Percentiles rank a stretch among this genome's conserved stretches.
Evolutionary conservation across 345 rosid species (phyloP).

Genomic region (Hibiscus trionum): DNA sequence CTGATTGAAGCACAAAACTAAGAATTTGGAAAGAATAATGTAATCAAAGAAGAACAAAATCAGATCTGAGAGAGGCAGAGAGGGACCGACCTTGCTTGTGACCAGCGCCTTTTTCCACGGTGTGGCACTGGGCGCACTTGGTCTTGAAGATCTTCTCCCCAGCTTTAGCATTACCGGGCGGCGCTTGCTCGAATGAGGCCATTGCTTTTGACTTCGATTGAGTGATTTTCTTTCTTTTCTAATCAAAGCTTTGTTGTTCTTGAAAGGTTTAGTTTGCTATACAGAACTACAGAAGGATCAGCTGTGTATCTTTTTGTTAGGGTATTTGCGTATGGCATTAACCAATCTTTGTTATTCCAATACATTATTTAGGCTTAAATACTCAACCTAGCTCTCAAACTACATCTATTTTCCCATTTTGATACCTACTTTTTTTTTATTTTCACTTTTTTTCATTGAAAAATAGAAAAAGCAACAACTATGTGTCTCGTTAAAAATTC

Average conservation of each 20-base stretch:
- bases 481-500: no score
- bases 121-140: slow-evolving; percentile 37
- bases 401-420: no score
- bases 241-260: not conserved
- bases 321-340: no score
- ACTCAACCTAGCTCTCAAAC: no score
- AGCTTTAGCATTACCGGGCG: slow-evolving; percentile 43
- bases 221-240: not conserved
- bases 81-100: slow-evolving; percentile 47
- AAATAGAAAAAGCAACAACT: no score
- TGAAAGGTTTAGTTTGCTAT: not conserved
- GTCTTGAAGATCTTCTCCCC: slow-evolving; percentile 65
- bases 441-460: no score
- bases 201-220: slow-evolving; percentile 13
- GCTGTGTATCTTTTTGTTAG: no score
- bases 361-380: no score
- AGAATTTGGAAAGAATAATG: not conserved
- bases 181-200: slow-evolving; percentile 62
- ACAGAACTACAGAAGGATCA: no score
- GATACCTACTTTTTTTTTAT: no score
- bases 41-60: not conserved
- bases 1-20: not conserved
- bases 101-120: slow-evolving; percentile 40
- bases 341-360: not conserved
- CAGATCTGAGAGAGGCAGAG: not conserved